phyloP scores from a whole-genome alignment of 768 basidiomycete genomes.

The Clavaria fumosa region DNA sequence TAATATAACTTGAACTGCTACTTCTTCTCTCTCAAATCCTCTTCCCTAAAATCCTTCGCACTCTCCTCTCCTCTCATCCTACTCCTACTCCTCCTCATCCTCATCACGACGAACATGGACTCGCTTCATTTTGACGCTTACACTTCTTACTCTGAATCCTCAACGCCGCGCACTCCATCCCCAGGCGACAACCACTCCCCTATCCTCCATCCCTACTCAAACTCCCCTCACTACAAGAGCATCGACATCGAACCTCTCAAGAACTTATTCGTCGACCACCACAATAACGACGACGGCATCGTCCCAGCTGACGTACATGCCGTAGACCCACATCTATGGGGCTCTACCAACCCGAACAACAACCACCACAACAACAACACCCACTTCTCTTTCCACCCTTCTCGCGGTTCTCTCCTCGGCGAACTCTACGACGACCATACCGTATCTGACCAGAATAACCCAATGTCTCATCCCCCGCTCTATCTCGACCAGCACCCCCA shows the following conservation, averaged over 20 bases:
- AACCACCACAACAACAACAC: constrained; percentile 14
- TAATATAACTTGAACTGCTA: no score
- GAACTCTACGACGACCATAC: constrained; percentile 56
- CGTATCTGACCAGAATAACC: constrained; percentile 27
- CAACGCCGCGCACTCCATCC: constrained; percentile 60
- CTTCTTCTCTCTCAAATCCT: no score
- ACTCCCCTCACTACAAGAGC: constrained; percentile 17
- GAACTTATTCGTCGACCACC: constrained; percentile 34
- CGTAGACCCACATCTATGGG: constrained; percentile 21
- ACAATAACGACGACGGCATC: constrained; percentile 30
- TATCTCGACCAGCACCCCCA: constrained; percentile 23
- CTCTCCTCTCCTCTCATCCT: constrained; percentile 6
- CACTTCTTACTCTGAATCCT: constrained; percentile 52
- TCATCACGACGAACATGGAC: constrained; percentile 22
- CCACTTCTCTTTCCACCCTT: constrained; percentile 20
- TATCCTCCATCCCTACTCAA: constrained; percentile 20
- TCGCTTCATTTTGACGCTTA: constrained; percentile 42
- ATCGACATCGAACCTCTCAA: constrained; percentile 25
- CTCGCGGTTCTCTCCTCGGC: constrained; percentile 43
- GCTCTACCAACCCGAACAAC: constrained; percentile 4
- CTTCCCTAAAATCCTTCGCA: no score
- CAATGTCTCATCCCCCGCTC: constrained; percentile 18
- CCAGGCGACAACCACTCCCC: constrained; percentile 22
- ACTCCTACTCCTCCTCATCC: constrained; percentile 5
- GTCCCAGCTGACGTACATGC: constrained; percentile 25